These are phyloP conservation scores for Nitzschia sp. DNA, from an alignment of 108 stramenopile species.

Conservation along the genomic window DNA sequence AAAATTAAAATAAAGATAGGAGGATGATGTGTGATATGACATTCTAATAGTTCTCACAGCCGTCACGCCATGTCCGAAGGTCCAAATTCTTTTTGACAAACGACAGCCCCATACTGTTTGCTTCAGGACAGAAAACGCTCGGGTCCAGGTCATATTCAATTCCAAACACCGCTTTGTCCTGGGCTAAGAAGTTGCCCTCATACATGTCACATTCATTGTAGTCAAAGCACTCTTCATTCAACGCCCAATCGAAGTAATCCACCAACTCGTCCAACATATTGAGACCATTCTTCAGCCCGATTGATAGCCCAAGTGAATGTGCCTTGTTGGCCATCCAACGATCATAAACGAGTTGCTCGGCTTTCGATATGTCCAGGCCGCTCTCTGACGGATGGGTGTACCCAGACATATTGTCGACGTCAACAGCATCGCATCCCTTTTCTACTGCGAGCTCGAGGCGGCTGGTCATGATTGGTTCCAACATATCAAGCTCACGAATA, in stretches of 20 bases:
- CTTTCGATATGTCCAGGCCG: constrained; percentile 7
- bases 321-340: not conserved
- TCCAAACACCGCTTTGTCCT: constrained; percentile 37
- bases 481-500: constrained; percentile 7
- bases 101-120: constrained; percentile 8
- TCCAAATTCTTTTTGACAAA: constrained; percentile 3
- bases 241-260: constrained; percentile 34
- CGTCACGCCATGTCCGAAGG: constrained; percentile 7
- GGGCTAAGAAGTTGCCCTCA: constrained; percentile 16
- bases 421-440: constrained; percentile 37
- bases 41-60: not conserved
- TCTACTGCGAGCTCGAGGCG: constrained; percentile 23
- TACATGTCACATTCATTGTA: constrained; percentile 35
- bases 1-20: no score
- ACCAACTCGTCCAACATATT: constrained; percentile 11
- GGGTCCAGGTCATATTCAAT: constrained; percentile 25
- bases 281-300: constrained; percentile 35
- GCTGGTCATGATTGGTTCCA: constrained; percentile 22
- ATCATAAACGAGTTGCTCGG: not conserved
- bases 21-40: no score
- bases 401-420: constrained; percentile 34
- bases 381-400: constrained; percentile 20
- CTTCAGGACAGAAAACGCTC: constrained; percentile 7
- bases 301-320: not conserved
- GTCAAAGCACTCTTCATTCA: constrained; percentile 43